phyloP scores from a whole-genome alignment of 2,329 filamentous ascomycete species.

The Lecanoromycetidae sp. region DNA sequence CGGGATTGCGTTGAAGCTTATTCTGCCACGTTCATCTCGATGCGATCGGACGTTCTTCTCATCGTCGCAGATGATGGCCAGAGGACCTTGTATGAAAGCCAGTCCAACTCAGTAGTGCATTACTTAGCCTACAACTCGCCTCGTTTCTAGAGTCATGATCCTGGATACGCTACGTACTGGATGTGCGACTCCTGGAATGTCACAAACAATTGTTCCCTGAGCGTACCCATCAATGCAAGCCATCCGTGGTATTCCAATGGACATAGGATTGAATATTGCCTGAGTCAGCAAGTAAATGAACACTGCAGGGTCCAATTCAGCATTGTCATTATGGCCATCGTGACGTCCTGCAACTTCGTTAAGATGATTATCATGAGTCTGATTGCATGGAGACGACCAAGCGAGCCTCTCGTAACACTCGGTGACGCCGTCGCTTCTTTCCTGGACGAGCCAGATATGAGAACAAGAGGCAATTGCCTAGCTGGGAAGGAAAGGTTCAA shows the following conservation, averaged over 20 bases:
- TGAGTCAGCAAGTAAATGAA: constrained; percentile 16
- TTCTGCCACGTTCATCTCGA: neutral
- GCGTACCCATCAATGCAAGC: constrained; percentile 12
- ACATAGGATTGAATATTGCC: constrained; percentile 20
- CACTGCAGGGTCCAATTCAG: constrained; percentile 23
- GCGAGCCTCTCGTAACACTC: too few species aligned
- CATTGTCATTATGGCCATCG: constrained; percentile 20
- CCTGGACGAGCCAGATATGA: constrained; percentile 20
- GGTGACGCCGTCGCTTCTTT: constrained; percentile 28
- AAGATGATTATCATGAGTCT: constrained; percentile 22
- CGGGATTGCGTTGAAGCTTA: constrained; percentile 4
- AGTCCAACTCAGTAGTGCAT: neutral
- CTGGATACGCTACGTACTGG: too few species aligned
- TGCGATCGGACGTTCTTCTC: neutral
- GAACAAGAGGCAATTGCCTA: neutral
- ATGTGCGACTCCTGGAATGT: too few species aligned
- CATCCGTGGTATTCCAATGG: neutral
- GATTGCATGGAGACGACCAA: too few species aligned
- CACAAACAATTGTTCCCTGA: neutral
- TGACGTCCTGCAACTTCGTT: constrained; percentile 21
- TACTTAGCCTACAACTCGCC: too few species aligned
- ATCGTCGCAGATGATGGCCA: neutral
- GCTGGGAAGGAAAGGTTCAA: neutral
- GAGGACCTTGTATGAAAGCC: neutral
- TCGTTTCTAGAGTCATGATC: too few species aligned